Conservation (phyloP, 2,329 filamentous ascomycete genomes). For the Fusarium robinianum region DNA sequence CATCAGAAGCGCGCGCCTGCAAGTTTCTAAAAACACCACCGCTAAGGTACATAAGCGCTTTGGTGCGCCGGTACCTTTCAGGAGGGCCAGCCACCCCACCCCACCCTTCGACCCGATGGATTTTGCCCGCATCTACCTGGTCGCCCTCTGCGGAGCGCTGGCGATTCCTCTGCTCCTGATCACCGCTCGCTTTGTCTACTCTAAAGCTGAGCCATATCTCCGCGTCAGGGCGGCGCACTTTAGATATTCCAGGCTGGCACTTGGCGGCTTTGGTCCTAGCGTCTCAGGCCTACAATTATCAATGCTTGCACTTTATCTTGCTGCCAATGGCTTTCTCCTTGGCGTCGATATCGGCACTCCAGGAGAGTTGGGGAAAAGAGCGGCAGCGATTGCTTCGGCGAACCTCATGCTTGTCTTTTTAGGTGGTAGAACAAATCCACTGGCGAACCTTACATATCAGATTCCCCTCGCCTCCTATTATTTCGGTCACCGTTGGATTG, state of each 20-base stretch:
- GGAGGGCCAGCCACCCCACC: background rate
- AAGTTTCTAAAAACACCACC: background rate
- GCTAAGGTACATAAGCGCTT: background rate
- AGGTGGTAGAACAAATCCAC: conserved; percentile 1
- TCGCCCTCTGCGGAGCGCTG: background rate
- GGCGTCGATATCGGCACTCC: background rate
- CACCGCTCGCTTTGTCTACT: background rate
- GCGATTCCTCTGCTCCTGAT: background rate
- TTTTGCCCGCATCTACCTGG: background rate
- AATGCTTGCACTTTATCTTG: conserved; percentile 1
- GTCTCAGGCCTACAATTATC: background rate
- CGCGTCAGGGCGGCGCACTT: background rate
- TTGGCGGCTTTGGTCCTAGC: background rate
- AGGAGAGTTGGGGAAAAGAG: background rate
- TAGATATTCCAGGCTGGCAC: background rate
- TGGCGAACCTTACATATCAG: background rate
- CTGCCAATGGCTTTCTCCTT: conserved; percentile 1
- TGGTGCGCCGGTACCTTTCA: background rate
- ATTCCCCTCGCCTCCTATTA: conserved; percentile 1
- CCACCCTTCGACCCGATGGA: background rate
- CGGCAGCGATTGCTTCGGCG: background rate
- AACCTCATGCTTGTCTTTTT: conserved; percentile 4
- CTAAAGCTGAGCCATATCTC: background rate
- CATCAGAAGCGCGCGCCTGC: background rate
- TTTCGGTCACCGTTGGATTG: background rate